Evolutionary conservation across 495 filamentous ascomycete genomes (phyloP).

Genomic region (Jackrogersella multiformis): DNA sequence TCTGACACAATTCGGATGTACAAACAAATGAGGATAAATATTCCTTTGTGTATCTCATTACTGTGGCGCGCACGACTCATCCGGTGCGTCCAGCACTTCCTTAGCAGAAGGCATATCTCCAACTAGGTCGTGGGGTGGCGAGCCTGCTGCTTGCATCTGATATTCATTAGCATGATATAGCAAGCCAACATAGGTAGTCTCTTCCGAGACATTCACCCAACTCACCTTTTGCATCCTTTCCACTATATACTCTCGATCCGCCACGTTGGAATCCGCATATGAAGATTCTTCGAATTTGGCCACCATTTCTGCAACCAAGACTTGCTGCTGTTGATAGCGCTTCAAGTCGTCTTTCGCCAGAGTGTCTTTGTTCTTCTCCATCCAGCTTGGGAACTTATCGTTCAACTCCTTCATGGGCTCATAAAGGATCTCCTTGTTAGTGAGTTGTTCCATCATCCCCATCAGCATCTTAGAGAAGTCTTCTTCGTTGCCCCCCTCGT

Average conservation of each 20-base stretch:
- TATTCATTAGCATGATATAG: slow-evolving; percentile 30
- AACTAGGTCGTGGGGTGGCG: slow-evolving; percentile 88
- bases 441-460: slow-evolving; percentile 98
- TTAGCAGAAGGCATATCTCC: slow-evolving; percentile 85
- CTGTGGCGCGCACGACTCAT: slow-evolving; percentile 77
- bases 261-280: slow-evolving; percentile 82
- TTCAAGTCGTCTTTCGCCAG: slow-evolving; percentile 73
- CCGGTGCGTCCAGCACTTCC: slow-evolving; percentile 73
- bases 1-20: slow-evolving; percentile 29
- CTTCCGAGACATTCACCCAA: slow-evolving; percentile 16
- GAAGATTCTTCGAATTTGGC: slow-evolving; percentile 79
- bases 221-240: slow-evolving; percentile 96
- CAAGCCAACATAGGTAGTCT: background rate
- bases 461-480: slow-evolving; percentile 92
- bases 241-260: slow-evolving; percentile 90
- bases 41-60: slow-evolving; percentile 49
- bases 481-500: slow-evolving; percentile 75
- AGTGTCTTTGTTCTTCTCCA: slow-evolving; percentile 76
- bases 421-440: slow-evolving; percentile 97
- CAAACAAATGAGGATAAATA: slow-evolving; percentile 29
- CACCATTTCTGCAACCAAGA: slow-evolving; percentile 87
- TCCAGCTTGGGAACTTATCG: slow-evolving; percentile 89
- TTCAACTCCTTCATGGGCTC: slow-evolving; percentile 98
- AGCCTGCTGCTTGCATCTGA: slow-evolving; percentile 95
- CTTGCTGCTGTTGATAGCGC: slow-evolving; percentile 83